These are phyloP conservation scores for Shiraia bambusicola DNA, from an alignment of 2,329 filamentous ascomycete genomes.

Conservation along the genomic window DNA sequence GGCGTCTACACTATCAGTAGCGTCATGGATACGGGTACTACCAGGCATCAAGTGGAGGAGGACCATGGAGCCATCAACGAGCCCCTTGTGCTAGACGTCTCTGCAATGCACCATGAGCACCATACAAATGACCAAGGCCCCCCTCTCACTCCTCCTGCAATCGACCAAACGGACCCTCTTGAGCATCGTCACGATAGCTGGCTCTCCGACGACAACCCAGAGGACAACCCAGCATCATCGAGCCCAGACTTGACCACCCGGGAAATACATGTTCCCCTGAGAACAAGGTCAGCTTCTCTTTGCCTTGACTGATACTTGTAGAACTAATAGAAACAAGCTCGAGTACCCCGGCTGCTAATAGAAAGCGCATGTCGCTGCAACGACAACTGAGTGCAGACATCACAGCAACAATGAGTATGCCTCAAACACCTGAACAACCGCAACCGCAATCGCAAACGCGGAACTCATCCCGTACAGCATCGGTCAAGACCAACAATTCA, in stretches of 20 bases:
- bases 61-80: slow-evolving; percentile 27
- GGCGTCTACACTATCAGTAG: slow-evolving; percentile 31
- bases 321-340: slow-evolving; percentile 24
- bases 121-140: slow-evolving; percentile 21
- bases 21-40: slow-evolving; percentile 21
- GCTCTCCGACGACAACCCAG: slow-evolving; percentile 33
- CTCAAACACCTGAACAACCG: slow-evolving; percentile 18
- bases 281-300: slow-evolving; percentile 34
- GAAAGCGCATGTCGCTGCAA: slow-evolving; percentile 21
- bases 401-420: slow-evolving; percentile 14
- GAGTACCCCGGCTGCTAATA: slow-evolving; percentile 20
- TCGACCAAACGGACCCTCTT: slow-evolving; percentile 7
- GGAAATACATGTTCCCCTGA: slow-evolving; percentile 40
- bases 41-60: slow-evolving; percentile 5
- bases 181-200: slow-evolving; percentile 18
- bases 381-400: slow-evolving; percentile 18
- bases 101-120: slow-evolving; percentile 26
- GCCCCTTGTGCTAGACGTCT: slow-evolving; percentile 35
- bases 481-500: slow-evolving; percentile 1
- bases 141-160: slow-evolving; percentile 19
- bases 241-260: slow-evolving; percentile 40
- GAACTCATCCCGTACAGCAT: slow-evolving; percentile 16
- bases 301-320: background rate
- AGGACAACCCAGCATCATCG: slow-evolving; percentile 27
- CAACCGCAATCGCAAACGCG: slow-evolving; percentile 12